Evolutionary conservation across 768 basidiomycete species (phyloP), one percentile per base, ranked within the genome.

Genomic region (Tricholoma bakamatsutake): DNA sequence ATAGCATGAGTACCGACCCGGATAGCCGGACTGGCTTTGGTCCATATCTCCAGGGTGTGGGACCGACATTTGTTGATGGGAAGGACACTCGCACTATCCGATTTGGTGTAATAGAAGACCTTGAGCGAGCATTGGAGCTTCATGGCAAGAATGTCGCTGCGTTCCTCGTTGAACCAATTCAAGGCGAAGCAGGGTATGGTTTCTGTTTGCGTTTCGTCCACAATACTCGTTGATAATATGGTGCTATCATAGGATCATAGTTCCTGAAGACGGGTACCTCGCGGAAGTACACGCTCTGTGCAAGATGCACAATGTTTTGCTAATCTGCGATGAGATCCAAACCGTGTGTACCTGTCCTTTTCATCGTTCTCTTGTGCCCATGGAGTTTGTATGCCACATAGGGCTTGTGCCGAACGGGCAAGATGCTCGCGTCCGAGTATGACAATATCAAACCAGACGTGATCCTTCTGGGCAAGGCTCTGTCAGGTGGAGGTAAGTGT

Each of bases 271-370:
- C 7, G 94, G 94, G 5, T 99, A 99, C 72, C 80, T 99, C 37
- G 67, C 80, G 30, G 73, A 83, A 61, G 87, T 87, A 27, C 85
- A 86, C 51, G 85, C 80, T 52, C 77, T 98, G 27, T 99, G 97
- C 80, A 89, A 88, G 75, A 83, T 90, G 71, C 84, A 95, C 72
- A 93, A 96, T 49, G 93, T 93, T 0, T 78, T 99, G n/a, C 76
- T 99, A 34, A 98, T 99, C 66, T 95, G 93, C 62, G 97, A 99
- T 62, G 97, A 99, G 71, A 94, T 99, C 59, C 97, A 99, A 72
- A 98, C 97, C 40, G 91, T 91, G 54, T 54, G 76, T 17, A 43
- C 70, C 57, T 17, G n/a, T 49, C 31, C 57, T 43, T 50, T 39
- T 17, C 15, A n/a, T 48, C 17, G 10, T 31, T 13, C n/a, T 48